Base-by-base conservation (phyloP, 192 early-diverging fungal species). In the Backusella tarrabulga region DNA sequence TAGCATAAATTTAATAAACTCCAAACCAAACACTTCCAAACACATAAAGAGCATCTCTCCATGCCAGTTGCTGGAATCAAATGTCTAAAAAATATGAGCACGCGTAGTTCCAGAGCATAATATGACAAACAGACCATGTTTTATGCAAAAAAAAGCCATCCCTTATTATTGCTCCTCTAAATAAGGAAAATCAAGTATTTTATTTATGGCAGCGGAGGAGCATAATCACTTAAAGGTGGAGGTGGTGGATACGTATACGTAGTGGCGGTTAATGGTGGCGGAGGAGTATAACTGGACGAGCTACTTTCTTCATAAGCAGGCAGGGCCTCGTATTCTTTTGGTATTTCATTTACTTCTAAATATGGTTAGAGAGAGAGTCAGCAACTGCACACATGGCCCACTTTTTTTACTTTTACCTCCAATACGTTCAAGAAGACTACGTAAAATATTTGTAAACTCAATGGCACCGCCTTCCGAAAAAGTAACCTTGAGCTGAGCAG, bases 401-500 rank as follows among this genome's bases (percentile, higher is more conserved):
- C 2, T 36, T 46, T 34, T 14, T 17, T 38, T 32, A 32, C 2
- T 32, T 54, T 76, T 79, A 85, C 84, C 84, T 29, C 67, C 68
- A n/a, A 85, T 46, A 34, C 84, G 75, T 7, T 77, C 54, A n/a
- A 83, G 73, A n/a, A 83, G 36, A n/a, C 76, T 46, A 32, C 71
- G 73, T 29, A 74, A 83, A 35, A 76, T 72, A 19, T 70, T 73
- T 26, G 73, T 78, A 67, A 90, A 90, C 67, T 90, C 86, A 76
- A 89, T 89, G 12, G 88, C 88, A 17, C 88, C 88, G 36, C 88
- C 88, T 54, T 86, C 83, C 67, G 84, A 88, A 50, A 90, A 90
- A 6, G 83, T 85, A 15, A 85, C 69, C 71, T 87, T 84, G 21
- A 89, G 17, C 50, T 78, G 26, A 11, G 82, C 88, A 3, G 73